Percentiles rank a stretch among this genome's conserved stretches.
Conservation (phyloP, 306 rosid species). For the Aeschynomene evenia region DNA sequence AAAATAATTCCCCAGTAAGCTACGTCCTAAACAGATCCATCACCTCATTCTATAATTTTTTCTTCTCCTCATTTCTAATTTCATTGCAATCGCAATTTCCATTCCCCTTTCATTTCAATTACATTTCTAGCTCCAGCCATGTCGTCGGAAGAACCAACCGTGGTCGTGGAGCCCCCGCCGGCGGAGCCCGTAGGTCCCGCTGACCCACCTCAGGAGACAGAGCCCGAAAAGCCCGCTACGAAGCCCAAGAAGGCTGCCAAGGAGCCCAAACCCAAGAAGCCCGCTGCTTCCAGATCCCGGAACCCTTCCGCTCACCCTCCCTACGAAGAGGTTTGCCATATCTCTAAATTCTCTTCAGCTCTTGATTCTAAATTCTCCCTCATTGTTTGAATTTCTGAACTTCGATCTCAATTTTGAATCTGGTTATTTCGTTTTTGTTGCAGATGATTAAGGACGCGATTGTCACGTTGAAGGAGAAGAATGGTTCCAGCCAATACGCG, state of each 20-base stretch:
- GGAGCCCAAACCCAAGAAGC: conserved; percentile 53
- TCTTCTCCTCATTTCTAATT: neutral
- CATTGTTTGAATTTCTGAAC: no score
- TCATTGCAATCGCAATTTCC: neutral
- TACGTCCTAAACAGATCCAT: neutral
- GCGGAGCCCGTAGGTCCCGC: conserved; percentile 15
- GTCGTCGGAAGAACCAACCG: conserved; percentile 63
- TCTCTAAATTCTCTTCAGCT: neutral
- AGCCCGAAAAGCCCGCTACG: conserved; percentile 3
- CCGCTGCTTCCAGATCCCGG: conserved; percentile 48
- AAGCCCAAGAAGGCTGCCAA: conserved; percentile 38
- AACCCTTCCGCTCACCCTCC: conserved; percentile 62
- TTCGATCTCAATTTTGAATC: conserved; percentile 31
- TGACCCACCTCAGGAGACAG: conserved; percentile 40
- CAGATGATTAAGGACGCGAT: conserved; percentile 92
- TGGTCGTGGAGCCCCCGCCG: conserved; percentile 33
- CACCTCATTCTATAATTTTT: neutral
- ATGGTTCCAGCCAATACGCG: conserved; percentile 83
- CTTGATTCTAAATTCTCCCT: no score
- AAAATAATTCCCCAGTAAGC: conserved; percentile 34
- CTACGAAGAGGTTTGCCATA: conserved; percentile 74
- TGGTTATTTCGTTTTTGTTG: neutral
- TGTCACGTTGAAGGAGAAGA: conserved; percentile 58
- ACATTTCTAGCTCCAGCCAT: neutral
- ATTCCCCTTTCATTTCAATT: neutral